A percentile compares a stretch with the other conserved stretches of the same genome.
Evolutionary conservation across 2,329 filamentous ascomycete species (phyloP).

Genomic region (Aspergillus ochraceoroseus): DNA sequence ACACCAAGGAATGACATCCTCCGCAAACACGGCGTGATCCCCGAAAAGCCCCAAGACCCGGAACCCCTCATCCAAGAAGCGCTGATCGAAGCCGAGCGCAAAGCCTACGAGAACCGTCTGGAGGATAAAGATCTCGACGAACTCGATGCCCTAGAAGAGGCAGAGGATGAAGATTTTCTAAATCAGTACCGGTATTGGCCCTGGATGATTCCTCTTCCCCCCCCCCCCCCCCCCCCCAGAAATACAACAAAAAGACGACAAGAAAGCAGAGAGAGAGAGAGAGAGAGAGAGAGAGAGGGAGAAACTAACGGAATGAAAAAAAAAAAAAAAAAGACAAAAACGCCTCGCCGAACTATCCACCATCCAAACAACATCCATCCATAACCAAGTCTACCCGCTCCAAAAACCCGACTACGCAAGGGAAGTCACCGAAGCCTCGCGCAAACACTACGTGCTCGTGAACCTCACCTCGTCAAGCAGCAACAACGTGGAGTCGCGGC

Average conservation of each 20-base stretch:
- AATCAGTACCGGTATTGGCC: slow-evolving; percentile 73
- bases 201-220: too few species aligned
- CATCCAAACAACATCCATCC: slow-evolving; percentile 69
- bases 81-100: slow-evolving; percentile 70
- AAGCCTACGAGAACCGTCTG: slow-evolving; percentile 86
- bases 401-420: slow-evolving; percentile 89
- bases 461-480: slow-evolving; percentile 73
- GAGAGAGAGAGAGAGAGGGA: too few species aligned
- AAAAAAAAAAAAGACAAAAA: slow-evolving; percentile 63
- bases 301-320: too few species aligned
- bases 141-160: slow-evolving; percentile 86
- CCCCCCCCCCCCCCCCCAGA: too few species aligned
- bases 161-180: slow-evolving; percentile 89
- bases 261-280: too few species aligned
- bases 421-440: slow-evolving; percentile 87
- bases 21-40: slow-evolving; percentile 91
- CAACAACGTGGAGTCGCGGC: slow-evolving; percentile 76
- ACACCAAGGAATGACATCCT: slow-evolving; percentile 87
- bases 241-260: too few species aligned
- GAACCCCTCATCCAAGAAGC: slow-evolving; percentile 96
- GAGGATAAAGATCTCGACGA: slow-evolving; percentile 95
- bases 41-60: slow-evolving; percentile 93
- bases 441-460: slow-evolving; percentile 63
- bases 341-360: slow-evolving; percentile 75
- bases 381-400: slow-evolving; percentile 87